Evolutionary conservation across 768 basidiomycete genomes (phyloP), one percentile per base, ranked within the genome.

Genomic region (Nidularia sp.): DNA sequence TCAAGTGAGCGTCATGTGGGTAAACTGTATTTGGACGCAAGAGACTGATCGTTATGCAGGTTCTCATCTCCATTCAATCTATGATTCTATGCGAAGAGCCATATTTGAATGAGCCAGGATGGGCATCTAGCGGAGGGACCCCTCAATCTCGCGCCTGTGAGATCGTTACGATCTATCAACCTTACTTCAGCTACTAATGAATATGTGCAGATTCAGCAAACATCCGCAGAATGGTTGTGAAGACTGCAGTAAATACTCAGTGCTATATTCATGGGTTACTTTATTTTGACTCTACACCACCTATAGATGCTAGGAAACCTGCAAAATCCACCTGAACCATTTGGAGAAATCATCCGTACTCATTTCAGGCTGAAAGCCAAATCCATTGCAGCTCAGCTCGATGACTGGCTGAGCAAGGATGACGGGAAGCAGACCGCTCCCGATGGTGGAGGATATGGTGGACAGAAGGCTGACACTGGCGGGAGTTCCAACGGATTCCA

Each of bases 51-150:
- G 65, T 32, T 34, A 80, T n/a, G n/a, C 81, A 96, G 80, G 91
- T 95, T 35, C 76, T 98, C 41, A 90, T 97, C 36, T 95, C 93
- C 12, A 95, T 98, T 33, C 95, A 97, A 72, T 93, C 91, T 12
- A 93, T 98, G 90, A 96, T 97, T 58, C 73, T 97, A 25, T 94
- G 90, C 55, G 95, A 96, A 15, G 94, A 93, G 60, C 91, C 95
- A 6, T 96, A 94, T 65, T 67, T 93, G 54, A 96, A 96, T 58
- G 94, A 98, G 65, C 94, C 94, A 15, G 93, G 88, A 25, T 91
- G 90, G 90, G 85, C 90, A 18, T 70, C 69, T 41, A 79, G 81
- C 52, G 82, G 77, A 12, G 92, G 92, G 29, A 88, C 85, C 25
- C 78, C 88, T 2, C 79, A 83, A 57, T 93, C 92, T 33, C 76